Evolutionary conservation across 2,329 filamentous ascomycete genomes (phyloP).

Genomic region (Mycosphaerella arachidis): DNA sequence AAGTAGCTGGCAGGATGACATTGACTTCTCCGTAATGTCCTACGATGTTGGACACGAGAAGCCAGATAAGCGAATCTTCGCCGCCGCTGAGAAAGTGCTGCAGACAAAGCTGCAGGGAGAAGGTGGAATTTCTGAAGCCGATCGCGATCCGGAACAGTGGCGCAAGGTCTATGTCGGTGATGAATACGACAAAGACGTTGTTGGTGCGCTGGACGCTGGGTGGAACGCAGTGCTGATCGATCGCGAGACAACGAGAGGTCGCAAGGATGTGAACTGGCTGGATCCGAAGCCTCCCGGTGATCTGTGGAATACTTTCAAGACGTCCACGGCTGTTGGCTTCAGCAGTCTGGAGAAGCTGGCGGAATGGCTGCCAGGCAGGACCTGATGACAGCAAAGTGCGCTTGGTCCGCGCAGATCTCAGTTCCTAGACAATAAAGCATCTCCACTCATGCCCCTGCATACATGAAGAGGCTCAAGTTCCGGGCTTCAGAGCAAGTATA

Average conservation of each 20-base stretch:
- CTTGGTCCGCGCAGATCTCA: no score
- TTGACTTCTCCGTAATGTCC: conserved; percentile 58
- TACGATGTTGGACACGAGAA: conserved; percentile 61
- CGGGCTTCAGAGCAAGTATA: conserved; percentile 57
- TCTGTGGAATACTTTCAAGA: conserved; percentile 17
- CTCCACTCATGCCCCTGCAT: background rate
- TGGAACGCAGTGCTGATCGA: conserved; percentile 47
- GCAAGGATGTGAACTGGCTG: conserved; percentile 19
- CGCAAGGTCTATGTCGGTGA: conserved; percentile 53
- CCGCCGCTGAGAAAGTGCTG: conserved; percentile 48
- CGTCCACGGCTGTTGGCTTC: conserved; percentile 21
- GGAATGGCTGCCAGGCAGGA: conserved; percentile 22
- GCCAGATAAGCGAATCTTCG: conserved; percentile 54
- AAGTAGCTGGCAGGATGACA: conserved; percentile 29
- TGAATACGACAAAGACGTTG: conserved; percentile 48
- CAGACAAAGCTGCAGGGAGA: conserved; percentile 25
- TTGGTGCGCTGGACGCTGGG: conserved; percentile 45
- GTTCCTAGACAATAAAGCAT: background rate
- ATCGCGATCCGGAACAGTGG: conserved; percentile 21
- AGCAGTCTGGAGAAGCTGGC: conserved; percentile 23
- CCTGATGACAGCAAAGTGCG: background rate
- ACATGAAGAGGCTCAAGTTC: conserved; percentile 1
- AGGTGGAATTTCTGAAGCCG: conserved; percentile 25
- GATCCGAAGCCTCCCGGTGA: conserved; percentile 14
- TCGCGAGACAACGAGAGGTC: conserved; percentile 24